These are phyloP conservation scores for Cytospora schulzeri DNA, from an alignment of 2,329 filamentous ascomycete genomes.

Conservation along the genomic window DNA sequence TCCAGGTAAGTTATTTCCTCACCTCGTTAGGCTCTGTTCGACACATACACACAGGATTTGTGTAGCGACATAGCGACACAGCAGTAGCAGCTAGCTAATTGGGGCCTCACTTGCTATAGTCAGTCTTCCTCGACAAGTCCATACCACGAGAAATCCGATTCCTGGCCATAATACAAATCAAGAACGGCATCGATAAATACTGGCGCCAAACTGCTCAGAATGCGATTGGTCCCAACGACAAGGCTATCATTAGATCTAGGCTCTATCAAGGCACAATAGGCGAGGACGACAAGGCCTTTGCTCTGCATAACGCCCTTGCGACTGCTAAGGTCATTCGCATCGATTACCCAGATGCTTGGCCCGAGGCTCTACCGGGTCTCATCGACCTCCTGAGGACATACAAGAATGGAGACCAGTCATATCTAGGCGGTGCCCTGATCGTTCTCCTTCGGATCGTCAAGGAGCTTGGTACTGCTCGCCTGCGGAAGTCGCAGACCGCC, in stretches of 20 bases:
- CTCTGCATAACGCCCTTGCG: constrained; percentile 85
- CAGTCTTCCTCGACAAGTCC: constrained; percentile 78
- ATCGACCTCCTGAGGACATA: constrained; percentile 65
- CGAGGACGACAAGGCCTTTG: constrained; percentile 75
- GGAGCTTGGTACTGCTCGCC: constrained; percentile 79
- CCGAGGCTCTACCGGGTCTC: constrained; percentile 61
- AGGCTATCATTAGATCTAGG: constrained; percentile 71
- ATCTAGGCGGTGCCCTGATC: constrained; percentile 72
- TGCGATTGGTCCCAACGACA: constrained; percentile 74
- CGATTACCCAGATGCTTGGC: constrained; percentile 89
- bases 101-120: constrained; percentile 47
- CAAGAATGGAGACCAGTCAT: constrained; percentile 60
- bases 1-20: constrained; percentile 59
- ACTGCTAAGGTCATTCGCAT: constrained; percentile 85
- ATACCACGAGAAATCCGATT: constrained; percentile 80
- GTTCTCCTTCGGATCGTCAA: constrained; percentile 87
- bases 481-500: constrained; percentile 73
- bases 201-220: constrained; percentile 71
- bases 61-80: constrained; percentile 3
- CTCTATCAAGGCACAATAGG: constrained; percentile 76
- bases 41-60: not conserved
- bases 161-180: constrained; percentile 89
- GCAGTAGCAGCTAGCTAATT: not conserved
- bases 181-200: constrained; percentile 94
- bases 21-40: not conserved